Percentiles rank a stretch among this genome's conserved stretches.
Conservation (phyloP, 2,329 filamentous ascomycete species). For the Fulvia fulva region DNA sequence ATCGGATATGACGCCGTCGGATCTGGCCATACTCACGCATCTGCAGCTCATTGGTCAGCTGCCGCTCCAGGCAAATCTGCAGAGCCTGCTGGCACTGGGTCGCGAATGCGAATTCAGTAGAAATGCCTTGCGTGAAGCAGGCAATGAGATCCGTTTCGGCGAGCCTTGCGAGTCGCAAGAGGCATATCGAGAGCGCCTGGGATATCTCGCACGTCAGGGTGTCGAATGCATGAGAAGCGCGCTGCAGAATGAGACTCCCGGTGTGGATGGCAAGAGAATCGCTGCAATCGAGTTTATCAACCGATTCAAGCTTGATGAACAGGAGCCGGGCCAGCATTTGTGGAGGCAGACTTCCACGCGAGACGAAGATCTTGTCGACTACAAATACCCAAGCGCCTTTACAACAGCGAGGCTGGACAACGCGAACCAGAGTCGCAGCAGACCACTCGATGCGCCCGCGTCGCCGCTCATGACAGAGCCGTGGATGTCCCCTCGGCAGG, state of each 20-base stretch:
- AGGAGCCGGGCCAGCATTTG: not conserved
- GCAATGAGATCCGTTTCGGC: not conserved
- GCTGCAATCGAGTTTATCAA: not conserved
- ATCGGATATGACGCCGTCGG: not conserved
- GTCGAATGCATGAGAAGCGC: too few relatives aligned
- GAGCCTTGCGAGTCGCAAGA: not conserved
- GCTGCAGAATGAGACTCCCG: too few relatives aligned
- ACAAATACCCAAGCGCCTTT: not conserved
- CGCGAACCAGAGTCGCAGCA: not conserved
- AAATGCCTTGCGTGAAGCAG: not conserved
- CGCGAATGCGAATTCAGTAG: not conserved
- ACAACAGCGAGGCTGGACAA: not conserved
- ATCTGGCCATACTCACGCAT: not conserved
- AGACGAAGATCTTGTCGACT: not conserved
- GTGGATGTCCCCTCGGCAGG: too few relatives aligned
- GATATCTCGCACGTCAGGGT: not conserved
- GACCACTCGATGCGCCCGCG: not conserved
- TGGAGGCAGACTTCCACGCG: not conserved
- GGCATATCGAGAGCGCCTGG: not conserved
- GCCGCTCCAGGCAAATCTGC: not conserved
- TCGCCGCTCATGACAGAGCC: too few relatives aligned
- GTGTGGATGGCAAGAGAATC: too few relatives aligned
- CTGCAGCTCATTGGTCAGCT: not conserved
- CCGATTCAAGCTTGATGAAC: not conserved
- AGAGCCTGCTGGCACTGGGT: not conserved